These are phyloP conservation scores for Pseudogymnoascus sp. DNA, from an alignment of 2,329 filamentous ascomycete genomes.

Conservation along the genomic window DNA sequence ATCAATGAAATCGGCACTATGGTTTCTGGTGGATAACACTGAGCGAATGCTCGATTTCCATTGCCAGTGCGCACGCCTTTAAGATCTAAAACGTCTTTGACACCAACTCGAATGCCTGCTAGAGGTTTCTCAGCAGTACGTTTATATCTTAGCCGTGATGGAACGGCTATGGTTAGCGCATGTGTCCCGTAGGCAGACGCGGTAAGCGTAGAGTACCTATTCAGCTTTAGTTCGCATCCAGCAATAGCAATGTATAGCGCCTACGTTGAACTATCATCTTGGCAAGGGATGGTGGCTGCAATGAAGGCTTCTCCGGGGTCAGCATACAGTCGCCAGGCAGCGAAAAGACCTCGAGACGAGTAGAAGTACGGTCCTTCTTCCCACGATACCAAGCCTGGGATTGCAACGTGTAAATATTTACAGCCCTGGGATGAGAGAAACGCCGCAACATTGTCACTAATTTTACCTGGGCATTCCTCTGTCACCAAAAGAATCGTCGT, in stretches of 20 bases:
- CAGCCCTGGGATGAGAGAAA: neutral
- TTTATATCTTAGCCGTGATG: neutral
- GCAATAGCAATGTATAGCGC: no score
- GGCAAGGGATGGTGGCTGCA: neutral
- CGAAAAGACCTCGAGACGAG: neutral
- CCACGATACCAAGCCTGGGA: neutral
- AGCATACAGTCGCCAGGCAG: neutral
- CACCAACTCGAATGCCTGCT: constrained; percentile 37
- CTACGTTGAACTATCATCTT: neutral
- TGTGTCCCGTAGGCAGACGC: neutral
- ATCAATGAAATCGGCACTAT: constrained; percentile 45
- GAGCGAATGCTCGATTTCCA: constrained; percentile 52
- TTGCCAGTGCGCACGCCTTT: constrained; percentile 48
- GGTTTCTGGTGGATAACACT: constrained; percentile 40
- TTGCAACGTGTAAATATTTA: neutral
- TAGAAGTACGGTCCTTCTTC: neutral
- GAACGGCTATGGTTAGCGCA: neutral
- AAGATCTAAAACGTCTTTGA: constrained; percentile 58
- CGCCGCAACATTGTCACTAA: neutral
- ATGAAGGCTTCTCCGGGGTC: neutral
- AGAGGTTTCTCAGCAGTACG: neutral
- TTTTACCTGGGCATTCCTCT: neutral
- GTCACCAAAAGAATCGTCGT: neutral
- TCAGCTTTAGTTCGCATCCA: neutral
- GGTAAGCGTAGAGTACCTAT: neutral